Conservation (phyloP, 2,329 filamentous ascomycete species). For the Gliomastix tumulicola region DNA sequence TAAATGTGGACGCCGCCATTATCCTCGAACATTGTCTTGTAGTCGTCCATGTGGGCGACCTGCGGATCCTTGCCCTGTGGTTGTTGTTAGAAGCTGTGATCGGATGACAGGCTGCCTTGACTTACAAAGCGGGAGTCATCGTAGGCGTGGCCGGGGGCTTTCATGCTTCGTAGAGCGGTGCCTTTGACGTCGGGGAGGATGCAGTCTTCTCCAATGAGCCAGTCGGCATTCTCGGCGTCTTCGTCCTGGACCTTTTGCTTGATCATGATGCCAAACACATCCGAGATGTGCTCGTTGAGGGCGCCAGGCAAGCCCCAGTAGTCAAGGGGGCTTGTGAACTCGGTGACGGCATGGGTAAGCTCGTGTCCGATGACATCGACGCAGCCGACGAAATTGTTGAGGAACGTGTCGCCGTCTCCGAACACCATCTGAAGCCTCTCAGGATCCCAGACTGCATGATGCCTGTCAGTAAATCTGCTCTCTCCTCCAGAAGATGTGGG, state of each 20-base stretch:
- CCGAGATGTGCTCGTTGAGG: constrained; percentile 49
- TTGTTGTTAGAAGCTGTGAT: background rate
- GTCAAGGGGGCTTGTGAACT: constrained; percentile 39
- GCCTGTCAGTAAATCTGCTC: constrained; percentile 6
- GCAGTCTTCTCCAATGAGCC: constrained; percentile 47
- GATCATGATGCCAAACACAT: constrained; percentile 50
- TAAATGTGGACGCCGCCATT: constrained; percentile 48
- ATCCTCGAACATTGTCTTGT: constrained; percentile 31
- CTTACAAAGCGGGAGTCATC: constrained; percentile 41
- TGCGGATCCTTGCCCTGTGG: constrained; percentile 44
- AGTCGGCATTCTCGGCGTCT: constrained; percentile 38
- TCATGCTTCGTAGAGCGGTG: constrained; percentile 46
- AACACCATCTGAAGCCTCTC: constrained; percentile 45
- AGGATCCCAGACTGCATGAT: constrained; percentile 47
- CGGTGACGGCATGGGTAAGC: constrained; percentile 47
- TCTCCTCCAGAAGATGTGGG: too few species aligned
- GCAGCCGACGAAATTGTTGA: constrained; percentile 42
- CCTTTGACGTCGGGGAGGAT: constrained; percentile 43
- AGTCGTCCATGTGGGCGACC: constrained; percentile 37
- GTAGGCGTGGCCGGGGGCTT: constrained; percentile 44
- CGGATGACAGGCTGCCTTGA: constrained; percentile 3
- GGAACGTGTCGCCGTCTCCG: constrained; percentile 44
- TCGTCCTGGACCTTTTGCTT: constrained; percentile 44
- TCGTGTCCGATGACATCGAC: constrained; percentile 53
- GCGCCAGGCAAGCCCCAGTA: constrained; percentile 47